Percentiles rank a stretch among this genome's conserved stretches.
These are phyloP conservation scores for Aspergillus thermomutatus DNA, from an alignment of 2,329 filamentous ascomycete genomes.

Conservation along the genomic window DNA sequence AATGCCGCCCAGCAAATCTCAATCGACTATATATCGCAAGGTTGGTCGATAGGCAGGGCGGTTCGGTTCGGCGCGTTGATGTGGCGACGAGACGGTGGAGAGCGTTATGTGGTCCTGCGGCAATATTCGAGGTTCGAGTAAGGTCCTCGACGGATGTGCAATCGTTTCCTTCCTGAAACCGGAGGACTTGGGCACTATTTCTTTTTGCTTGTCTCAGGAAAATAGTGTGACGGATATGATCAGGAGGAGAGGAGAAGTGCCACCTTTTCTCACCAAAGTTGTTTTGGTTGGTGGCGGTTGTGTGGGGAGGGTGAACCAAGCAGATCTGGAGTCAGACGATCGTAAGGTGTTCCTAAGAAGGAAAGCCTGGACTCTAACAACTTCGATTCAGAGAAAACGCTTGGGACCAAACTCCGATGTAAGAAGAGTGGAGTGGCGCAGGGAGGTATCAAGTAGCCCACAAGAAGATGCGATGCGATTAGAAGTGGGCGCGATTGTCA, in stretches of 20 bases:
- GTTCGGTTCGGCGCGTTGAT: background rate
- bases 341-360: constrained; percentile 12
- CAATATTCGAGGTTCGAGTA: background rate
- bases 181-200: background rate
- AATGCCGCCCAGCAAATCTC: background rate
- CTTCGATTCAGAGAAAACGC: background rate
- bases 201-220: background rate
- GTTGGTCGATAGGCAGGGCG: background rate
- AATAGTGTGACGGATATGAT: background rate
- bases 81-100: background rate
- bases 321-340: constrained; percentile 16
- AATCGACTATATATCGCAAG: background rate
- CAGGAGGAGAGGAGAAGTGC: constrained; percentile 8
- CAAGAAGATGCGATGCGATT: constrained; percentile 17
- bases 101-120: background rate
- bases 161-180: background rate
- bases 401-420: constrained; percentile 5
- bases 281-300: constrained; percentile 20
- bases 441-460: constrained; percentile 12
- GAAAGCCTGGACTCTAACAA: constrained; percentile 3
- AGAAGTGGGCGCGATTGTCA: constrained; percentile 11
- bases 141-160: background rate
- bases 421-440: constrained; percentile 13
- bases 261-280: constrained; percentile 15
- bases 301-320: constrained; percentile 6